phyloP scores from a whole-genome alignment of 2,329 filamentous ascomycete genomes.

The Colletotrichum sojae region DNA sequence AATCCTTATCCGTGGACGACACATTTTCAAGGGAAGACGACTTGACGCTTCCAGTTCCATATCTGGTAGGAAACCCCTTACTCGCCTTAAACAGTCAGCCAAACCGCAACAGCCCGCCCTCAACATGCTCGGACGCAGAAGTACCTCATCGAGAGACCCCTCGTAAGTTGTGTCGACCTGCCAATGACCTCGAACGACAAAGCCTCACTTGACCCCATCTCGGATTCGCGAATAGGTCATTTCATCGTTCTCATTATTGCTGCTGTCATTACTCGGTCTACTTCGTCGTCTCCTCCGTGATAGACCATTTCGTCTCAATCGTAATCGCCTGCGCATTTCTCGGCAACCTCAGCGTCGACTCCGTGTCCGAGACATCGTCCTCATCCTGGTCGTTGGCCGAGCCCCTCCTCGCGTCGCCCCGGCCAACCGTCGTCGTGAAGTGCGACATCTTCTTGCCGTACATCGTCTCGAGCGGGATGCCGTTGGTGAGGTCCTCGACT shows the following conservation, averaged over 20 bases:
- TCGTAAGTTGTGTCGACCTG: too few relatives aligned
- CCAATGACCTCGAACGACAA: too few relatives aligned
- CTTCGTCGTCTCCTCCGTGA: slow-evolving; percentile 28
- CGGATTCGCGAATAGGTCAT: neutral
- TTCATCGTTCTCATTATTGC: neutral
- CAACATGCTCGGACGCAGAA: too few relatives aligned
- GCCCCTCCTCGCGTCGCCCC: neutral
- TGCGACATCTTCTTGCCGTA: slow-evolving; percentile 20
- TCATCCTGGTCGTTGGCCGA: slow-evolving; percentile 1
- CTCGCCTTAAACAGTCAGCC: too few relatives aligned
- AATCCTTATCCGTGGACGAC: too few relatives aligned
- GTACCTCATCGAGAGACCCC: too few relatives aligned
- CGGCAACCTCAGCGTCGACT: slow-evolving; percentile 20
- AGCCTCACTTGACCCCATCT: too few relatives aligned
- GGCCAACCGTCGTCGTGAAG: slow-evolving; percentile 25
- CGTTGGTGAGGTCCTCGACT: slow-evolving; percentile 31
- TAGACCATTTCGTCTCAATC: slow-evolving; percentile 32
- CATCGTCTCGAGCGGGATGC: slow-evolving; percentile 27
- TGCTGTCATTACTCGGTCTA: neutral
- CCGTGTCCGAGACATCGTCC: slow-evolving; percentile 21
- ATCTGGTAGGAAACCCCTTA: too few relatives aligned
- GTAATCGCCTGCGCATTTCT: slow-evolving; percentile 25
- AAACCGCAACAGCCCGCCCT: too few relatives aligned
- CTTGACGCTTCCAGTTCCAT: too few relatives aligned
- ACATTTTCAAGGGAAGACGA: too few relatives aligned